phyloP scores from a whole-genome alignment of 2,329 filamentous ascomycete species.

The Aspergillus fischeri region DNA sequence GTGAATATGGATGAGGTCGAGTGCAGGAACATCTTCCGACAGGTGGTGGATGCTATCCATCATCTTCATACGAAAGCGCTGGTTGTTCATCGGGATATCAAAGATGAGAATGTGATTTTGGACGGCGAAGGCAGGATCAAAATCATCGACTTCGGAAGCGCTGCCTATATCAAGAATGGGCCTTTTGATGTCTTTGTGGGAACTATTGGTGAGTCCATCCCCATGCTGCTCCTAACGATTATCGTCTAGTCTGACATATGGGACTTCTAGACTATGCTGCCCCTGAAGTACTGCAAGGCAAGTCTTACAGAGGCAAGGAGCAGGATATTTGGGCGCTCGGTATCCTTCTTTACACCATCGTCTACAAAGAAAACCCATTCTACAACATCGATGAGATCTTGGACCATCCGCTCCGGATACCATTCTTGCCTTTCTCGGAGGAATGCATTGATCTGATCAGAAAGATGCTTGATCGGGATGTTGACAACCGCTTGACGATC shows the following conservation, averaged over 20 bases:
- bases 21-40: constrained; percentile 89
- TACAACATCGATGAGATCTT: constrained; percentile 99
- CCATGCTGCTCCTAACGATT: constrained; percentile 3
- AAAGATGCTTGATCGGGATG: constrained; percentile 87
- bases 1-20: constrained; percentile 95
- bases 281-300: constrained; percentile 92
- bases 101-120: constrained; percentile 95
- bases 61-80: constrained; percentile 86
- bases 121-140: constrained; percentile 96
- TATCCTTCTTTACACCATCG: constrained; percentile 94
- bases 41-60: constrained; percentile 84
- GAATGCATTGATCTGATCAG: constrained; percentile 89
- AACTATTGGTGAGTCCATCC: constrained; percentile 72
- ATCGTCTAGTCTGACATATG: neutral
- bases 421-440: constrained; percentile 63
- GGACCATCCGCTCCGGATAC: constrained; percentile 89
- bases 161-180: constrained; percentile 95
- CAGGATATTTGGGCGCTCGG: constrained; percentile 98
- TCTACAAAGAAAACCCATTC: constrained; percentile 99
- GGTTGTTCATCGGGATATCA: constrained; percentile 97
- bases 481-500: constrained; percentile 78
- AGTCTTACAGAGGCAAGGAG: constrained; percentile 88
- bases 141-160: constrained; percentile 96
- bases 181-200: constrained; percentile 99
- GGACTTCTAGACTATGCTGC: constrained; percentile 78